Conservation (phyloP, 768 basidiomycete genomes). For the Phallus indusiatus region DNA sequence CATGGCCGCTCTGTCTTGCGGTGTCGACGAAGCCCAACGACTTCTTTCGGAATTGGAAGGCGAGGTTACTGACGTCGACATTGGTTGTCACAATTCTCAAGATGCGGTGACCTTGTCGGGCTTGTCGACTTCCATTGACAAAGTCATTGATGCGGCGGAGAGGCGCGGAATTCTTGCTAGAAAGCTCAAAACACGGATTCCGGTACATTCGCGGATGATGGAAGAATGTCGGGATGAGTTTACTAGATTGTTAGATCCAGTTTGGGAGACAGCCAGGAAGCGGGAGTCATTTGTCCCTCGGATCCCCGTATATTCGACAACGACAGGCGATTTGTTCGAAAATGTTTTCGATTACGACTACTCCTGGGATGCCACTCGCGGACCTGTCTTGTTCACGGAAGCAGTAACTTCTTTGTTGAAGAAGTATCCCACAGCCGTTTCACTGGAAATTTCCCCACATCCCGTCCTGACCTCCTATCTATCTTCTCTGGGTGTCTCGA, state of each 20-base stretch:
- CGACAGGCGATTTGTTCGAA: constrained; percentile 20
- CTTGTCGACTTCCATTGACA: constrained; percentile 18
- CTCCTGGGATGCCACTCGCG: constrained; percentile 30
- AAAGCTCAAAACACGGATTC: constrained; percentile 27
- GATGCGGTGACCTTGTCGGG: constrained; percentile 32
- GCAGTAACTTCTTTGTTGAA: constrained; percentile 20
- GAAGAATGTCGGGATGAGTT: constrained; percentile 24
- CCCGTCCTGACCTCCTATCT: constrained; percentile 10
- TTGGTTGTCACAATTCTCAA: constrained; percentile 33
- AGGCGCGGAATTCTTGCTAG: constrained; percentile 25
- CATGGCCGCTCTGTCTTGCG: constrained; percentile 37
- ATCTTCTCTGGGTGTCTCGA: constrained; percentile 6
- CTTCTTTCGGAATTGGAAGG: constrained; percentile 16
- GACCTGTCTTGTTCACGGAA: constrained; percentile 28
- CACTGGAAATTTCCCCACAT: constrained; percentile 9
- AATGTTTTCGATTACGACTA: constrained; percentile 26
- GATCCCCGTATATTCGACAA: constrained; percentile 29
- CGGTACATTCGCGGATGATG: constrained; percentile 32
- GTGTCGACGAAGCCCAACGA: constrained; percentile 17
- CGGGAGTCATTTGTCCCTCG: constrained; percentile 23
- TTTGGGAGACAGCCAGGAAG: constrained; percentile 8
- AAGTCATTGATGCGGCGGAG: constrained; percentile 21
- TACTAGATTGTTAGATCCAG: constrained; percentile 7
- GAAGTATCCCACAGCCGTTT: constrained; percentile 1
- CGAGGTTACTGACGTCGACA: constrained; percentile 18